Evolutionary conservation across 148 eudicot genomes (phyloP).

Genomic region (Rhododendron ferrugineum): DNA sequence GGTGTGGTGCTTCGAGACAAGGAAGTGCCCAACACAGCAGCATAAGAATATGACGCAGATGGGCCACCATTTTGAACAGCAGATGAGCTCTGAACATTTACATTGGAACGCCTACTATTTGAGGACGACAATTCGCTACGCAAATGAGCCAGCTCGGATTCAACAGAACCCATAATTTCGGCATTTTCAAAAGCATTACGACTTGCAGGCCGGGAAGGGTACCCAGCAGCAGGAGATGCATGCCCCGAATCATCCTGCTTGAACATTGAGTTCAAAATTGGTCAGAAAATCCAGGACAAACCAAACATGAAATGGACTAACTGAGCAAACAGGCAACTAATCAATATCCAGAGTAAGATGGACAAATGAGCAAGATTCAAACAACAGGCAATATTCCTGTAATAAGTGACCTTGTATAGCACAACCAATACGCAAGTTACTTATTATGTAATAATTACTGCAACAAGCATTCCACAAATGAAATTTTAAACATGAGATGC

Average conservation of each 20-base stretch:
- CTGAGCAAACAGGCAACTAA: neutral
- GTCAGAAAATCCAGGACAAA: neutral
- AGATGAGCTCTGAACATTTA: slow-evolving; percentile 41
- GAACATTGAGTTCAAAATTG: neutral
- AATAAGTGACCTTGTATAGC: neutral
- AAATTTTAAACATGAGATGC: neutral
- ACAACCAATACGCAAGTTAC: neutral
- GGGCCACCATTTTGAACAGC: slow-evolving; percentile 35
- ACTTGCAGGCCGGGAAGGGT: slow-evolving; percentile 89
- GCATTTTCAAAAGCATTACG: slow-evolving; percentile 70
- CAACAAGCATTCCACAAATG: neutral
- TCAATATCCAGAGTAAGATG: neutral
- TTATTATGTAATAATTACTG: neutral
- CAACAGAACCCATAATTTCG: slow-evolving; percentile 44
- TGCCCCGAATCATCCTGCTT: slow-evolving; percentile 69
- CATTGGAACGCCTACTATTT: slow-evolving; percentile 17
- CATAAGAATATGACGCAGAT: slow-evolving; percentile 71
- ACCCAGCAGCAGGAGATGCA: slow-evolving; percentile 60
- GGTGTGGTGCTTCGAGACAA: slow-evolving; percentile 94
- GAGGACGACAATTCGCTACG: slow-evolving; percentile 34
- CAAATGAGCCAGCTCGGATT: slow-evolving; percentile 64
- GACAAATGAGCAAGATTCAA: neutral
- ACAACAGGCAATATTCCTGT: neutral
- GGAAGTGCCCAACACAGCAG: slow-evolving; percentile 82
- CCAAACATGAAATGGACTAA: neutral